Base-by-base conservation (phyloP, 2,329 filamentous ascomycete genomes). In the Exserohilum rostratum region DNA sequence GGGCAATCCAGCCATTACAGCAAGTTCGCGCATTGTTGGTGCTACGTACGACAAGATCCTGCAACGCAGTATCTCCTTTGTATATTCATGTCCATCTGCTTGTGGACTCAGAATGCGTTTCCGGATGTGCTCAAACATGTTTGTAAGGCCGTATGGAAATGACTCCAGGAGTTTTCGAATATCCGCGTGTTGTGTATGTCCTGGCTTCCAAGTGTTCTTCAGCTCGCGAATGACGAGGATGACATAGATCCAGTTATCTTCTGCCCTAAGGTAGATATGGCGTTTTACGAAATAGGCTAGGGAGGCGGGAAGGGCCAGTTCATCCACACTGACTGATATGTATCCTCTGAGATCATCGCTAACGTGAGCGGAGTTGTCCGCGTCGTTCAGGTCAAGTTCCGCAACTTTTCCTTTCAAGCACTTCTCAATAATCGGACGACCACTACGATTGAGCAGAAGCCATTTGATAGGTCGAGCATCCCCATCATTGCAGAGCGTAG, bases 31-130 rank as follows among this genome's bases (percentile, higher is more conserved):
- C 49, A 68, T 46, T 11, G 64, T 67, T 11, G 64, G 65, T 3
- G 60, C 62, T 25, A 60, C 53, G n/a, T 58, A 55, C 6, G 61
- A 58, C 20, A 59, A 37, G 22, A 64, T 58, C 3, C 58, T 38
- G 35, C 60, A 66, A 17, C 65, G 54, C 18, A 67, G 37, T 15
- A 68, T 64, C 39, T 68, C 65, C 42, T 68, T 68, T 1, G 65
- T 66, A 27, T 67, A 67, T 44, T 67, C 64, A 13, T 65, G 45
- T 9, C 61, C 58, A 18, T 64, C 47, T 7, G 60, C 50, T 9
- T 44, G 34, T 10, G 63, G 53, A 18, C 61, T 43, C 0, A 67
- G 46, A 11, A 67, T 49, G 13, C 65, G 50, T 39, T 64, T 65
- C 2, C 58, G 58, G 5, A 66, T 53, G 30, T 67, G 64, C 25